phyloP scores from a whole-genome alignment of 805 yeast genomes.

The Candida odintsovae region DNA sequence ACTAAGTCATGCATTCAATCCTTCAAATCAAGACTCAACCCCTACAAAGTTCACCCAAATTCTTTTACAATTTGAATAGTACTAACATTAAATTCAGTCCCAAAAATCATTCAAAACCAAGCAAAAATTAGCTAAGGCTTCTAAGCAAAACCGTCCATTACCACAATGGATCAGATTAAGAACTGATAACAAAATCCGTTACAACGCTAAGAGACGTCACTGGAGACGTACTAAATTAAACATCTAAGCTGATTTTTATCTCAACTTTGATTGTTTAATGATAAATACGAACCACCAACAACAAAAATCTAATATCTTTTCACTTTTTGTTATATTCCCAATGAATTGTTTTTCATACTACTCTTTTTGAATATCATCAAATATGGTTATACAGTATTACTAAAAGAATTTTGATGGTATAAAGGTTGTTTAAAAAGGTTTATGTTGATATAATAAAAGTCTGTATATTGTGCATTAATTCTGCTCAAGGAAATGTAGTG shows the following conservation, averaged over 20 bases:
- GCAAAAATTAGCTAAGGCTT: constrained; percentile 98
- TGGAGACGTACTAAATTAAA: constrained; percentile 99
- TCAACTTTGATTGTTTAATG: constrained; percentile 4
- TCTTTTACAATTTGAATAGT: constrained; percentile 8
- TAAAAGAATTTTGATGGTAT: not conserved
- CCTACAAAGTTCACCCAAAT: too few species aligned
- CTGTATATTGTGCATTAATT: constrained; percentile 20
- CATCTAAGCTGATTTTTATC: constrained; percentile 51
- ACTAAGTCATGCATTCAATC: too few species aligned
- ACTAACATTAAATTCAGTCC: constrained; percentile 43
- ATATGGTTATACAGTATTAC: not conserved
- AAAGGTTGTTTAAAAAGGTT: constrained; percentile 3
- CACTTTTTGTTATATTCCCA: constrained; percentile 1
- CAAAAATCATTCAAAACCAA: constrained; percentile 95
- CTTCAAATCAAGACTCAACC: too few species aligned
- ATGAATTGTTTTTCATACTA: not conserved
- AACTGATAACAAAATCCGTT: constrained; percentile 96
- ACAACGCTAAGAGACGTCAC: constrained; percentile 99
- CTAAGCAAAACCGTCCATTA: constrained; percentile 98
- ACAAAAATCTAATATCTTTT: constrained; percentile 4
- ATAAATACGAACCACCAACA: constrained; percentile 1
- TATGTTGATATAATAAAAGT: constrained; percentile 12
- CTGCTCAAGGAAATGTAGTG: not conserved
- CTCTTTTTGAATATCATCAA: not conserved
- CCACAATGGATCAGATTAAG: constrained; percentile 99